Percentiles rank a stretch among this genome's conserved stretches.
phyloP scores from a whole-genome alignment of 1,284 basidiomycete species.

The Veloporphyrellus conicus region DNA sequence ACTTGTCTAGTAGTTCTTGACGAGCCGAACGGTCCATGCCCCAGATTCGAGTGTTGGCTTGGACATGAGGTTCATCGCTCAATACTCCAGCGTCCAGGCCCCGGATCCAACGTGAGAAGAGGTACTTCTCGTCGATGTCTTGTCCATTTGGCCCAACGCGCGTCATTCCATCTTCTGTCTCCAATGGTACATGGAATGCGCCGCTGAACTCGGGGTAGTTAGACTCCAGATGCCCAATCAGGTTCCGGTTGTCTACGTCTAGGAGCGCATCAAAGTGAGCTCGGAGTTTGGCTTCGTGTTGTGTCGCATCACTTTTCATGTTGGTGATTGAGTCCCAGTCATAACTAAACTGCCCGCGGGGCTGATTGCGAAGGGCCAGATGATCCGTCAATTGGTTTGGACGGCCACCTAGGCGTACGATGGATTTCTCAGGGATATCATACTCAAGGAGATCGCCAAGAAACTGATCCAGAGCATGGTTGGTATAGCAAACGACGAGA shows the following conservation, averaged over 20 bases:
- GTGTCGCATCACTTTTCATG: constrained; percentile 20
- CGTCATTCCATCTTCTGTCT: constrained; percentile 40
- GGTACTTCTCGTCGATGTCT: constrained; percentile 36
- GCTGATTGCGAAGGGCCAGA: constrained; percentile 38
- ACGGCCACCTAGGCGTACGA: constrained; percentile 57
- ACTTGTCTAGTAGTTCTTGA: constrained; percentile 30
- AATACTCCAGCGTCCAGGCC: constrained; percentile 46
- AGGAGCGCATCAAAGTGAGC: constrained; percentile 1
- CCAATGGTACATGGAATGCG: constrained; percentile 45
- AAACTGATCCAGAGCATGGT: constrained; percentile 66
- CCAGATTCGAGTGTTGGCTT: constrained; percentile 43
- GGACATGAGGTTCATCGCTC: constrained; percentile 29
- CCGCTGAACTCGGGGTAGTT: constrained; percentile 38
- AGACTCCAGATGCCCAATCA: constrained; percentile 36
- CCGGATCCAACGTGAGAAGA: constrained; percentile 44
- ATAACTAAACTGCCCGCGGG: constrained; percentile 11
- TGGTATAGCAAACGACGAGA: constrained; percentile 64
- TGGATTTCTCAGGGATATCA: constrained; percentile 42
- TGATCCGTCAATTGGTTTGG: constrained; percentile 32
- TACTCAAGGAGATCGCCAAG: constrained; percentile 55
- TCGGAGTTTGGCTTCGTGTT: constrained; percentile 27
- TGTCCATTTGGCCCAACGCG: constrained; percentile 40
- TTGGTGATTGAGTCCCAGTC: constrained; percentile 40
- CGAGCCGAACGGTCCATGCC: constrained; percentile 36
- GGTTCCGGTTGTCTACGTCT: neutral